Evolutionary conservation across 495 filamentous ascomycete genomes (phyloP).

Genomic region (Aspergillus biplanus): DNA sequence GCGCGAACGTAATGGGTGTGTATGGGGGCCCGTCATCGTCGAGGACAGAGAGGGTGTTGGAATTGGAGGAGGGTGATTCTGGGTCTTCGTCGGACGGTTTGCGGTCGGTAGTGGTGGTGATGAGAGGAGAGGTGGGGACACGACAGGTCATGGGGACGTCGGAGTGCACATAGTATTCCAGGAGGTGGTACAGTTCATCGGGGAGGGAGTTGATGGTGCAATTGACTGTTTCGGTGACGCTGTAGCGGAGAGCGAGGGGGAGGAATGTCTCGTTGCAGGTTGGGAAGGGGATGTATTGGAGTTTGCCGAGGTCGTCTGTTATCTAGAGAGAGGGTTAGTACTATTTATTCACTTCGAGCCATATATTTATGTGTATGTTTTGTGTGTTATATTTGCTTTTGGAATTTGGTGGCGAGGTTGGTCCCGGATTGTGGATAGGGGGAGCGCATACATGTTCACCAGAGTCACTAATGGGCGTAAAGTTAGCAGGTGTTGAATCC

Average conservation of each 20-base stretch:
- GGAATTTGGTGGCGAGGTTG: conserved; percentile 2
- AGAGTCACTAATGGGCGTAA: conserved; percentile 46
- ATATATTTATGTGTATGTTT: conserved; percentile 5
- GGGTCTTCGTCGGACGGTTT: conserved; percentile 1
- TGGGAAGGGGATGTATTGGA: conserved; percentile 93
- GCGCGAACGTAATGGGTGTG: conserved; percentile 75
- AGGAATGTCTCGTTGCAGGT: conserved; percentile 85
- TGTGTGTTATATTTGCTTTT: conserved; percentile 9
- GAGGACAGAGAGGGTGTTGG: conserved; percentile 33
- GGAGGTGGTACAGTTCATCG: conserved; percentile 92
- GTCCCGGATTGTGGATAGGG: background rate
- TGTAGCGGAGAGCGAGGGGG: conserved; percentile 84
- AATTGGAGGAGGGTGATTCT: conserved; percentile 4
- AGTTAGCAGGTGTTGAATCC: conserved; percentile 24
- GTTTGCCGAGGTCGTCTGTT: conserved; percentile 73
- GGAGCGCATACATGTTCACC: conserved; percentile 62
- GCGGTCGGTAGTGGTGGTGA: conserved; percentile 19
- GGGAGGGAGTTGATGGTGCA: conserved; percentile 86
- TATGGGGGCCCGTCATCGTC: conserved; percentile 51
- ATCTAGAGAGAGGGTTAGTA: conserved; percentile 56
- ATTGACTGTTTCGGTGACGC: conserved; percentile 75
- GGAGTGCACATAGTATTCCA: conserved; percentile 98
- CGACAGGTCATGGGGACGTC: conserved; percentile 94
- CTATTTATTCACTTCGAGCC: no score
- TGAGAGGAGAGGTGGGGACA: conserved; percentile 66